These are phyloP conservation scores for Schizophyllum commune DNA, from an alignment of 1,284 basidiomycete species.

Conservation along the genomic window DNA sequence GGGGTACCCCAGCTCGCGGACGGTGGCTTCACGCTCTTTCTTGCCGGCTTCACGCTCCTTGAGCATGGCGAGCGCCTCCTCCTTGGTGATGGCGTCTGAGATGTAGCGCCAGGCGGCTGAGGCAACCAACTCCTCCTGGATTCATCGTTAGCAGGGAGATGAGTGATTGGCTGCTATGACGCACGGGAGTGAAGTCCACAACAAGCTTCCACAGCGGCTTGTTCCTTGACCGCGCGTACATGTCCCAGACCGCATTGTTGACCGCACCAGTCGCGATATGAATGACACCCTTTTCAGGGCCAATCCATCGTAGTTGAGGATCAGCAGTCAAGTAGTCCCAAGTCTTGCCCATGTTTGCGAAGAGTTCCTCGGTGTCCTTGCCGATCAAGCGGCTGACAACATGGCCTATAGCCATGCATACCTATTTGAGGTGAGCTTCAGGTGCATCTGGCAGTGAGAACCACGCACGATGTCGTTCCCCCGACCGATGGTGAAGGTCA, in stretches of 20 bases:
- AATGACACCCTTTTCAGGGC: constrained; percentile 84
- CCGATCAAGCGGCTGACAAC: constrained; percentile 78
- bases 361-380: constrained; percentile 78
- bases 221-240: constrained; percentile 68
- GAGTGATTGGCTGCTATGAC: constrained; percentile 11
- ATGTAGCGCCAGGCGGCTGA: constrained; percentile 89
- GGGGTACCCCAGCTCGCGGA: constrained; percentile 73
- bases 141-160: not conserved
- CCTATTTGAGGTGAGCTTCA: constrained; percentile 28
- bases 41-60: constrained; percentile 73
- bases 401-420: constrained; percentile 74
- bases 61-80: constrained; percentile 82
- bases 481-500: constrained; percentile 96
- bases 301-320: constrained; percentile 88
- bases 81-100: constrained; percentile 85
- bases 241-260: constrained; percentile 77
- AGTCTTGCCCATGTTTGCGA: constrained; percentile 82
- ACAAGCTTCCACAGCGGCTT: constrained; percentile 86
- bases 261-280: constrained; percentile 79
- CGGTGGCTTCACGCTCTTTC: constrained; percentile 68
- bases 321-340: constrained; percentile 79
- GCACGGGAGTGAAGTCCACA: constrained; percentile 74
- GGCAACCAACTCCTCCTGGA: constrained; percentile 77
- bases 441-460: not conserved
- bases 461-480: constrained; percentile 84